phyloP scores from a whole-genome alignment of 352 stramenopile species.

The Phytophthora agathidicida region DNA sequence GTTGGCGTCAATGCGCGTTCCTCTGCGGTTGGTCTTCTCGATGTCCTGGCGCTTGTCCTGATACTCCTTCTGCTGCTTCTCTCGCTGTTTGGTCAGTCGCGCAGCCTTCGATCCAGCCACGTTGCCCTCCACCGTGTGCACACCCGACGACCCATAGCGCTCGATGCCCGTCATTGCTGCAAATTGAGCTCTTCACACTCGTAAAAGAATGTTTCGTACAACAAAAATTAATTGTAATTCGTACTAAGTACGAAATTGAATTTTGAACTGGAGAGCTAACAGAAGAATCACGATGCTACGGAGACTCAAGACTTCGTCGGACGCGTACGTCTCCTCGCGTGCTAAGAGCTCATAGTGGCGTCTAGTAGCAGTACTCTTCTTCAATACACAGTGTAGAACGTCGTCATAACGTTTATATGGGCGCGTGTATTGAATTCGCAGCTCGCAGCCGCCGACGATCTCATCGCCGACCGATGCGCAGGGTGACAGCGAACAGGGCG shows the following conservation, averaged over 20 bases:
- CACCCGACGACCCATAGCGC: conserved; percentile 87
- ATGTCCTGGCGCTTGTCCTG: conserved; percentile 94
- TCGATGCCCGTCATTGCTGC: conserved; percentile 66
- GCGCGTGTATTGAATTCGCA: conserved; percentile 2
- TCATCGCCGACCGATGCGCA: conserved; percentile 16
- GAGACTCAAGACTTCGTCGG: conserved; percentile 64
- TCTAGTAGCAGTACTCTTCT: neutral
- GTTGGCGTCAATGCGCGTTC: conserved; percentile 90
- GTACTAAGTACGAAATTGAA: conserved; percentile 26
- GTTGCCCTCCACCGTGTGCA: conserved; percentile 97
- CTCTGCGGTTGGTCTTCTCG: conserved; percentile 76
- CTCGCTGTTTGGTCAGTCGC: conserved; percentile 90
- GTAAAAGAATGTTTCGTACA: neutral
- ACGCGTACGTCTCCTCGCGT: conserved; percentile 43
- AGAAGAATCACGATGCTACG: conserved; percentile 53
- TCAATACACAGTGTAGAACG: neutral
- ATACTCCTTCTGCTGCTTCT: conserved; percentile 94
- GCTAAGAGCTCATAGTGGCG: neutral
- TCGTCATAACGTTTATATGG: conserved; percentile 1
- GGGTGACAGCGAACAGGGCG: conserved; percentile 20
- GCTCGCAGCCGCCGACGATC: conserved; percentile 21
- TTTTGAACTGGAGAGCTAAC: conserved; percentile 11
- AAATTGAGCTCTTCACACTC: neutral
- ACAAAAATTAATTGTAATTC: conserved; percentile 35
- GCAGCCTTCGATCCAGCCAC: conserved; percentile 92